These are phyloP conservation scores for Medicago lupulina DNA, from an alignment of 306 rosid genomes.

Conservation along the genomic window DNA sequence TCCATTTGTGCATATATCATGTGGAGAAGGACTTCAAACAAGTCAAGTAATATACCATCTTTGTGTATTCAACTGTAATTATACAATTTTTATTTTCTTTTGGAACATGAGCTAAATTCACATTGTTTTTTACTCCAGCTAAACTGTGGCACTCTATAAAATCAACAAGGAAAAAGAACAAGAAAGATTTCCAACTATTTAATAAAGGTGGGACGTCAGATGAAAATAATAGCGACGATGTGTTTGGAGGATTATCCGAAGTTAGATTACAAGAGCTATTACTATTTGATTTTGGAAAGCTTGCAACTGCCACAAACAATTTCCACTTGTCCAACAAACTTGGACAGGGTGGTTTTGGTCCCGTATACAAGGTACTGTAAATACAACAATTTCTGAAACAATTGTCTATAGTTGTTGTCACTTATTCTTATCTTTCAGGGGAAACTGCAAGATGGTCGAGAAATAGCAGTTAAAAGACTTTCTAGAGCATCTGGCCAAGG, in stretches of 20 bases:
- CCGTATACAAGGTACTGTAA: neutral
- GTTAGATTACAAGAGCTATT: neutral
- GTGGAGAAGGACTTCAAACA: conserved; percentile 31
- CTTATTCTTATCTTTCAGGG: neutral
- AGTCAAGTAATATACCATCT: neutral
- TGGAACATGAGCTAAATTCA: neutral
- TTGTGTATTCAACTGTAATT: neutral
- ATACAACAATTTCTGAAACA: neutral
- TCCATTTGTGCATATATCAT: conserved; percentile 16
- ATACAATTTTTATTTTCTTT: neutral
- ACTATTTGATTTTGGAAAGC: neutral
- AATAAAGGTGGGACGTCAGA: neutral
- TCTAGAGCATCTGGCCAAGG: neutral
- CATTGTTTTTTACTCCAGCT: neutral
- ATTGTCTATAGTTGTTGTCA: neutral
- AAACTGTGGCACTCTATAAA: neutral
- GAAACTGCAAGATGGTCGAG: neutral
- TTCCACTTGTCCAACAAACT: neutral
- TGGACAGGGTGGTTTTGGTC: neutral
- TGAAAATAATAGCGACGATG: neutral
- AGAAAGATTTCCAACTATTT: neutral
- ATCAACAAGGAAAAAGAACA: neutral
- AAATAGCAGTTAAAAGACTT: neutral
- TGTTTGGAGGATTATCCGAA: neutral
- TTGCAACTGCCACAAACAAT: neutral